These are phyloP conservation scores for Entoloma clypeatum DNA, from an alignment of 1,284 basidiomycete genomes.

Conservation along the genomic window DNA sequence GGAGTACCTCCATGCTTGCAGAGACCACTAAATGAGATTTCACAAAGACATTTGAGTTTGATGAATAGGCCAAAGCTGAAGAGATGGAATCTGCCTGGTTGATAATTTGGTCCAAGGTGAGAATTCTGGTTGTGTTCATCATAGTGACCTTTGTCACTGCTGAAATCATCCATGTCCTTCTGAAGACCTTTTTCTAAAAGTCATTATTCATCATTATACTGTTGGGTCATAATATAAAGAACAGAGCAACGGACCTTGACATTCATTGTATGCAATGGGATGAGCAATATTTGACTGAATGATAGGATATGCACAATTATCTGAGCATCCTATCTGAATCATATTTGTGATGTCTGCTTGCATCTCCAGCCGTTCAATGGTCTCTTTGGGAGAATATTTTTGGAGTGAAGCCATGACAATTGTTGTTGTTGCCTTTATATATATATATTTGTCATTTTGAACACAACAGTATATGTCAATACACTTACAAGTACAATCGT, in stretches of 20 bases:
- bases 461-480: too few species aligned
- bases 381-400: background rate
- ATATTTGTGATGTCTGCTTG: background rate
- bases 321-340: background rate
- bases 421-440: too few species aligned
- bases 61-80: background rate
- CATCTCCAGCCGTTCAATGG: background rate
- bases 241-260: background rate
- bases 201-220: background rate
- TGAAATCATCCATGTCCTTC: background rate
- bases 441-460: too few species aligned
- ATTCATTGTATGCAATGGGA: background rate
- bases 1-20: background rate
- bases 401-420: background rate
- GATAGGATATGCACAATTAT: constrained; percentile 1
- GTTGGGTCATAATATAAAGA: background rate
- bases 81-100: background rate
- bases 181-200: background rate
- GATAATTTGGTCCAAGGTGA: background rate
- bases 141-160: too few species aligned
- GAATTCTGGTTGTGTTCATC: background rate
- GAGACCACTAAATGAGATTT: background rate
- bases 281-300: background rate
- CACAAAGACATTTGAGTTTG: background rate
- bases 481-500: too few species aligned